A percentile compares a stretch with the other conserved stretches of the same genome.
Conservation (phyloP, 2,329 filamentous ascomycete genomes). For the Diplodia intermedia region DNA sequence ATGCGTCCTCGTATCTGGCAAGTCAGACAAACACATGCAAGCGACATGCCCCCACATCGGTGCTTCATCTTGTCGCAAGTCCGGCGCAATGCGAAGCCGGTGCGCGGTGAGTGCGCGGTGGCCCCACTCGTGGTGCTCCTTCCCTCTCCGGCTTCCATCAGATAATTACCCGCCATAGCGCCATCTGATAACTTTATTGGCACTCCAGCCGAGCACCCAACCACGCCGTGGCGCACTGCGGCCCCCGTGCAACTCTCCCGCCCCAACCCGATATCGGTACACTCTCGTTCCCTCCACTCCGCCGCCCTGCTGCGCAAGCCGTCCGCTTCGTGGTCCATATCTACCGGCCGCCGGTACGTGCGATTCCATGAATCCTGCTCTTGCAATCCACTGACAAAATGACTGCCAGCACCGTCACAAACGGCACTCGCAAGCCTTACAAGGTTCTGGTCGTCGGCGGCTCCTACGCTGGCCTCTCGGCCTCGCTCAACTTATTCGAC, state of each 20-base stretch:
- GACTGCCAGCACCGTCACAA: slow-evolving; percentile 9
- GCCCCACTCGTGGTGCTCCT: background rate
- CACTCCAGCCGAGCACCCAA: slow-evolving; percentile 2
- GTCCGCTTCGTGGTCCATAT: background rate
- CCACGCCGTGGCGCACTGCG: background rate
- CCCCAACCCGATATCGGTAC: slow-evolving; percentile 13
- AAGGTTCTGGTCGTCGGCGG: slow-evolving; percentile 71
- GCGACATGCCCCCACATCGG: background rate
- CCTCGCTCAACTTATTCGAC: slow-evolving; percentile 71
- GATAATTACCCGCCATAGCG: slow-evolving; percentile 22
- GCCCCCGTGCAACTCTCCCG: background rate
- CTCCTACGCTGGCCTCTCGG: slow-evolving; percentile 74
- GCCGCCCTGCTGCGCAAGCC: background rate
- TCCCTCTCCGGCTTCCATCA: slow-evolving; percentile 2
- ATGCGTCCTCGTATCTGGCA: background rate
- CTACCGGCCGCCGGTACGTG: background rate
- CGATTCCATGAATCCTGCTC: background rate
- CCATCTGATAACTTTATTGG: slow-evolving; percentile 30
- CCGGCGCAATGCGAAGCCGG: background rate
- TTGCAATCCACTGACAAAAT: background rate
- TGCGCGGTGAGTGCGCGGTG: background rate
- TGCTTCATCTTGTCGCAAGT: background rate
- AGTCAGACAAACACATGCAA: too few relatives aligned
- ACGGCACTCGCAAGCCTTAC: slow-evolving; percentile 9
- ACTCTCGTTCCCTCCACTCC: background rate